Conservation (phyloP, 2,329 filamentous ascomycete species). For the Trichoderma citrinoviride region DNA sequence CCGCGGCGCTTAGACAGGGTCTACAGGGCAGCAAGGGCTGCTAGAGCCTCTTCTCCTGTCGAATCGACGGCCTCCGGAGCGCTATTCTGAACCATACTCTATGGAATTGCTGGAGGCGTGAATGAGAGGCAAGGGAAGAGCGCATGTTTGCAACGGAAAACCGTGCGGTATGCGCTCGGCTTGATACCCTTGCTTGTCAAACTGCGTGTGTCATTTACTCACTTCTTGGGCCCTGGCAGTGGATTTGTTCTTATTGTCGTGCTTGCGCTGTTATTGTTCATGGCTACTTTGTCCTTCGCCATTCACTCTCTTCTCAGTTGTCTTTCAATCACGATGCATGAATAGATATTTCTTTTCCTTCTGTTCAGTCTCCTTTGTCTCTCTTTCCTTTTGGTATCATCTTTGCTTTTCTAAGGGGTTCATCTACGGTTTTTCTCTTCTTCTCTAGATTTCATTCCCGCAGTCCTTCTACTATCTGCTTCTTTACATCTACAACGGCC, state of each 20-base stretch:
- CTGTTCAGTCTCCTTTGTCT: background rate
- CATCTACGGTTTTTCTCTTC: background rate
- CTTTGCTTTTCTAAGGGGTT: background rate
- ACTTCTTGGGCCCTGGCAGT: background rate
- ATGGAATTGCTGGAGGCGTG: too few relatives aligned
- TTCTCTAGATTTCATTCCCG: background rate
- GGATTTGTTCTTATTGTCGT: constrained; percentile 8
- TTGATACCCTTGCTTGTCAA: background rate
- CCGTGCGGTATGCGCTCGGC: background rate
- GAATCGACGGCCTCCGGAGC: constrained; percentile 13
- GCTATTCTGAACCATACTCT: background rate
- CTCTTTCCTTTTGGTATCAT: background rate
- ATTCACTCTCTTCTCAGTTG: background rate
- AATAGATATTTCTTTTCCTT: background rate
- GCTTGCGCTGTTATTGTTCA: constrained; percentile 4
- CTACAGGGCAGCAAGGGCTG: background rate
- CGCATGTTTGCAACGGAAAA: background rate
- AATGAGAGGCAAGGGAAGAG: too few relatives aligned
- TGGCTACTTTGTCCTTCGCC: background rate
- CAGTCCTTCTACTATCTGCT: background rate
- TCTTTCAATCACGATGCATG: background rate
- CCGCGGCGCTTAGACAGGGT: constrained; percentile 13
- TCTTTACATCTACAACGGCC: constrained; percentile 7
- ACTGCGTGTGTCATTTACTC: background rate
- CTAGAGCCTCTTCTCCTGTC: background rate